Base-by-base conservation (phyloP, 2,329 filamentous ascomycete species). In the Neospermospora avenae region DNA sequence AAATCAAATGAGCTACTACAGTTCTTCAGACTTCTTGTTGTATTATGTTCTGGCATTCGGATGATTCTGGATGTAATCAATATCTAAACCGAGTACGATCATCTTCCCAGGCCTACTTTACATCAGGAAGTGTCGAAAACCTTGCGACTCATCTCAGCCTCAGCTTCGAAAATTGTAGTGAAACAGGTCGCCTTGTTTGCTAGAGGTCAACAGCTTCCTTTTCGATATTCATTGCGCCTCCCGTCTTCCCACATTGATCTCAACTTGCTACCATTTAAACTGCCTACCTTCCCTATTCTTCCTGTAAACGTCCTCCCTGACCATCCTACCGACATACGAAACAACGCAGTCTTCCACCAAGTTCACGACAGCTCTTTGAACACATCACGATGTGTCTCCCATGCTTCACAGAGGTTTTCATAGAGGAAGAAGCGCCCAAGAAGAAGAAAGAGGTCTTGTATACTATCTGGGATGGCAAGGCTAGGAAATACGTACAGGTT, bases 351-450 rank as follows among this genome's bases (percentile, higher is more conserved):
- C 20, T 18, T 4, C 8, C 25, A 18, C 13, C 18, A 18, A 4
- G 11, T 13, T 28, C 2, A 42, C 22, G 3, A 2, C 3, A 28
- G 25, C 22, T 7, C 25, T 4, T 14, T 5, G 39, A 28, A 5
- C 6, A 5, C 28, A 39, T 42, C 22, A 28, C 51, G 3, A 67
- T 67, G 67, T 69, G 67, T 37, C 20, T 67, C 13, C 65, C 66
- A 13, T 70, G 68, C 42, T 68, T 60, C 18, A 52, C 63, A 1
- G 66, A 69, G 18, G 37, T 70, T 14, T 65, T 62, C 45, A 41
- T 71, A 3, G 68, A 70, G 52, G 67, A 70, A 11, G 58, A 61
- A 18, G 31, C 55, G 3, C 55, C 57, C 13, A 55, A 59, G 31
- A 63, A 64, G 59, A 65, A 63, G 44, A 58, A 61, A 46, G 55